Evolutionary conservation across 2,329 filamentous ascomycete species (phyloP).

Genomic region (Spiromastix sp.): DNA sequence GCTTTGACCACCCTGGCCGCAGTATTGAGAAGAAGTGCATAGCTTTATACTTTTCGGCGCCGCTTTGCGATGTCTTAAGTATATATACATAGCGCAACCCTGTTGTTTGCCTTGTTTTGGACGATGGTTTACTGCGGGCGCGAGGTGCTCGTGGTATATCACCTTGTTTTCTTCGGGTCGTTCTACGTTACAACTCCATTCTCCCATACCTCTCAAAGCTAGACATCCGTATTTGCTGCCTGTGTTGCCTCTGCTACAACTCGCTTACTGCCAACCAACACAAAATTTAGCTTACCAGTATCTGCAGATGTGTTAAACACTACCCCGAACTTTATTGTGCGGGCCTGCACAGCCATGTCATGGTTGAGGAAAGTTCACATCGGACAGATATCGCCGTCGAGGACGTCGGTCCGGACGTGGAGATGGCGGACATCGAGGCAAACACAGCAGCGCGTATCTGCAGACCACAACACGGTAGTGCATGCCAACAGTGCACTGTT

Average conservation of each 20-base stretch:
- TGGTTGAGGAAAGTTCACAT: conserved; percentile 1
- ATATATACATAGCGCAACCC: too few relatives aligned
- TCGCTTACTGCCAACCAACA: neutral
- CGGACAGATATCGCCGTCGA: neutral
- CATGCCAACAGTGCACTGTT: neutral
- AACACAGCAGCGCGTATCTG: neutral
- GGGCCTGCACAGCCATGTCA: conserved; percentile 1
- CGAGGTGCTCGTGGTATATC: too few relatives aligned
- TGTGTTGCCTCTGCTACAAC: neutral
- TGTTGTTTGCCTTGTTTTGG: too few relatives aligned
- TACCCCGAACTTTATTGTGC: neutral
- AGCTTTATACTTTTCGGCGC: too few relatives aligned
- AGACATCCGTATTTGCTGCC: neutral
- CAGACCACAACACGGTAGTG: neutral
- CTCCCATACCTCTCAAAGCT: neutral
- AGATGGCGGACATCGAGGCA: neutral
- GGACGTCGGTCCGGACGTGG: conserved; percentile 1
- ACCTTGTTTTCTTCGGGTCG: too few relatives aligned
- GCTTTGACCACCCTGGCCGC: too few relatives aligned
- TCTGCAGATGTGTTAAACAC: neutral
- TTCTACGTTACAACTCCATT: neutral
- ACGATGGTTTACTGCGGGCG: too few relatives aligned
- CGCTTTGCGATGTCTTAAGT: too few relatives aligned
- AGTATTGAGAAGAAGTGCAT: too few relatives aligned
- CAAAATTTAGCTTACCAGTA: neutral